Conservation (phyloP, 1,284 basidiomycete species). For the Cryptococcus sp. region DNA sequence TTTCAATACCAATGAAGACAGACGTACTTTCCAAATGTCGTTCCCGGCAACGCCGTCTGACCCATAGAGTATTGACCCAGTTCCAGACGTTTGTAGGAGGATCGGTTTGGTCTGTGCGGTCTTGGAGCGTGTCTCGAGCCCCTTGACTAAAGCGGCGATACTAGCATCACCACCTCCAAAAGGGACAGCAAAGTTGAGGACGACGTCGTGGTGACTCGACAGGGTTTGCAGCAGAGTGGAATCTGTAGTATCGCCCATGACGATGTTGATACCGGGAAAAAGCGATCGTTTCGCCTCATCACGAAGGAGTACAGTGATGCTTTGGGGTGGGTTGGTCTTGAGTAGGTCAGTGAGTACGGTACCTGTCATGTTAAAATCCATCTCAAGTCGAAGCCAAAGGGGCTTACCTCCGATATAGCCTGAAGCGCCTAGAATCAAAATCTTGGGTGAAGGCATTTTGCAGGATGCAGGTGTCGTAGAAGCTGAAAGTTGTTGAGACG, state of each 20-base stretch:
- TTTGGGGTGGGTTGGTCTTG: neutral
- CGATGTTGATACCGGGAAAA: neutral
- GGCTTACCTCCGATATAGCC: conserved; percentile 20
- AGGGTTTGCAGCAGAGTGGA: conserved; percentile 3
- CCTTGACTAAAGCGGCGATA: conserved; percentile 15
- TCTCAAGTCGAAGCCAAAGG: conserved; percentile 4
- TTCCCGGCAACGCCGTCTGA: conserved; percentile 9
- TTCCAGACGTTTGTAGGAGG: conserved; percentile 12
- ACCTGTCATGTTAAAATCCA: neutral
- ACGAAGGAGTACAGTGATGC: neutral
- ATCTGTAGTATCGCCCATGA: neutral
- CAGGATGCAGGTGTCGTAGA: too few relatives aligned
- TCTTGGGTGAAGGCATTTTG: neutral
- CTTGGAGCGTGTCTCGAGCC: conserved; percentile 3
- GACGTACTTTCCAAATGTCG: conserved; percentile 12
- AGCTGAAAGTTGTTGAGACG: too few relatives aligned
- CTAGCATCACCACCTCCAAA: conserved; percentile 15
- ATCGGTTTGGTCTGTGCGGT: conserved; percentile 9
- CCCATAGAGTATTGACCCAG: conserved; percentile 10
- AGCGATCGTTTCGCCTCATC: neutral
- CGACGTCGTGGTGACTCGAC: conserved; percentile 9
- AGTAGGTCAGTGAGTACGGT: neutral
- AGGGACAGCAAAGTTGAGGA: conserved; percentile 19
- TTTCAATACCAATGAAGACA: too few relatives aligned
- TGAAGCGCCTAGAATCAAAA: conserved; percentile 15